Evolutionary conservation across 208 protist species (phyloP).

Genomic region (Porcisia deanei): DNA sequence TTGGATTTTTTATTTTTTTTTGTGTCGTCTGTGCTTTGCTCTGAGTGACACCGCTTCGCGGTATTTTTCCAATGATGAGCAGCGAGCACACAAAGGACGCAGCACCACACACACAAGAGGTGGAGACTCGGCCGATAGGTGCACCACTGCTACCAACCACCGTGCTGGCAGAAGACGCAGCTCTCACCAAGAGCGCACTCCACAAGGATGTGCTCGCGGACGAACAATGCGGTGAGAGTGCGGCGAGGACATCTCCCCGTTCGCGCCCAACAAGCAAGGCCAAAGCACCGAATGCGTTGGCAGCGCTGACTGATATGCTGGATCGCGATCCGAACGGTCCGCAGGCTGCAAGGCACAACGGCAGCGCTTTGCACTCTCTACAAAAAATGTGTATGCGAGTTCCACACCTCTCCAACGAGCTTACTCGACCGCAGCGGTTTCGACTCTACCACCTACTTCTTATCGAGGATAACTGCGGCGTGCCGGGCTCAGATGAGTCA

Average conservation of each 20-base stretch:
- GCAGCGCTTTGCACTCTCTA: constrained; percentile 30
- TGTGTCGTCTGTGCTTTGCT: not conserved
- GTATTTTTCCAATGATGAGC: not conserved
- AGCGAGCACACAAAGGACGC: not conserved
- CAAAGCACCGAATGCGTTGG: constrained; percentile 12
- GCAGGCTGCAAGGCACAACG: not conserved
- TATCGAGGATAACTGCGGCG: constrained; percentile 17
- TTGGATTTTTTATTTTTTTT: not conserved
- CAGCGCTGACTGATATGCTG: constrained; percentile 24
- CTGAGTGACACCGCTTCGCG: not conserved
- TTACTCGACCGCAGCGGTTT: constrained; percentile 42
- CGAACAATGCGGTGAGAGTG: not conserved
- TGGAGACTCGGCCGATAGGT: not conserved
- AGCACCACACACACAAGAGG: not conserved
- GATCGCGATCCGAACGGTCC: constrained; percentile 10
- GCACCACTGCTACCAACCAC: not conserved
- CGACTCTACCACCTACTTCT: constrained; percentile 68
- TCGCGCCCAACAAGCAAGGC: not conserved
- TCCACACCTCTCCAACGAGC: constrained; percentile 47
- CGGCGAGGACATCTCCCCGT: not conserved
- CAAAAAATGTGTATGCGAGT: constrained; percentile 63
- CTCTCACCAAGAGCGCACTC: not conserved
- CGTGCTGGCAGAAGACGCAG: not conserved
- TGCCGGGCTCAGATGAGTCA: not conserved
- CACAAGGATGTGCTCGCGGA: not conserved